Conservation (phyloP, 192 early-diverging fungal species). For the Coemansia sp. region DNA sequence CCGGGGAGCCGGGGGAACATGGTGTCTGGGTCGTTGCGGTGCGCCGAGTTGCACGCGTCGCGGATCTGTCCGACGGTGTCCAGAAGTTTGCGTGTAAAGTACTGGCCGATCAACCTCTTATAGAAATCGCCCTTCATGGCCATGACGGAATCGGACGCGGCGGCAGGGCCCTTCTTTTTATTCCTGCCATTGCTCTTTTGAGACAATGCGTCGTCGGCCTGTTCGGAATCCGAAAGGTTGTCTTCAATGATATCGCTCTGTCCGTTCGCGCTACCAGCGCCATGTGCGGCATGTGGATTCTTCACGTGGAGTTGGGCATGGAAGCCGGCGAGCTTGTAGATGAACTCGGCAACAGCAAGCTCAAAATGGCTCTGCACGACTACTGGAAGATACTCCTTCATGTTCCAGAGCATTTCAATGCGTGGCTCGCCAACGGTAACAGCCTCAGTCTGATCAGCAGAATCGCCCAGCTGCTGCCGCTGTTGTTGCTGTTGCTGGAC, state of each 20-base stretch:
- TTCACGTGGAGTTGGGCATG: constrained; percentile 43
- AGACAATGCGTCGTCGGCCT: not conserved
- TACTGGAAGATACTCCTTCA: constrained; percentile 83
- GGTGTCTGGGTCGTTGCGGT: constrained; percentile 27
- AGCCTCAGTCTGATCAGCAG: not conserved
- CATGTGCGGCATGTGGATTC: constrained; percentile 27
- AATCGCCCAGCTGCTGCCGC: constrained; percentile 6
- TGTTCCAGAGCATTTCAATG: constrained; percentile 87
- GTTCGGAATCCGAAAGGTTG: constrained; percentile 17
- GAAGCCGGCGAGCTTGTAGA: constrained; percentile 62
- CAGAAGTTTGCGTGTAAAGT: constrained; percentile 68
- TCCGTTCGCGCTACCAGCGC: constrained; percentile 10
- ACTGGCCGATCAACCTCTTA: constrained; percentile 58
- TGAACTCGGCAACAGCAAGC: constrained; percentile 71
- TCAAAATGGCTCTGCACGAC: constrained; percentile 73
- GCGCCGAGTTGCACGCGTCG: constrained; percentile 31
- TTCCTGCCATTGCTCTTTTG: not conserved
- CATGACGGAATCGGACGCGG: not conserved
- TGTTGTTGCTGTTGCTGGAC: constrained; percentile 23
- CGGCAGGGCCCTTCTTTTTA: not conserved
- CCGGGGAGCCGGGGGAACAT: constrained; percentile 71
- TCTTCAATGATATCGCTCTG: constrained; percentile 44
- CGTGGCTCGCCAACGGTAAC: constrained; percentile 35
- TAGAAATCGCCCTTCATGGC: constrained; percentile 47
- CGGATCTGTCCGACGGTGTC: constrained; percentile 64